Percentiles rank a stretch among this genome's conserved stretches.
Evolutionary conservation across 2,329 filamentous ascomycete species (phyloP).

Genomic region (Aureobasidium lini): DNA sequence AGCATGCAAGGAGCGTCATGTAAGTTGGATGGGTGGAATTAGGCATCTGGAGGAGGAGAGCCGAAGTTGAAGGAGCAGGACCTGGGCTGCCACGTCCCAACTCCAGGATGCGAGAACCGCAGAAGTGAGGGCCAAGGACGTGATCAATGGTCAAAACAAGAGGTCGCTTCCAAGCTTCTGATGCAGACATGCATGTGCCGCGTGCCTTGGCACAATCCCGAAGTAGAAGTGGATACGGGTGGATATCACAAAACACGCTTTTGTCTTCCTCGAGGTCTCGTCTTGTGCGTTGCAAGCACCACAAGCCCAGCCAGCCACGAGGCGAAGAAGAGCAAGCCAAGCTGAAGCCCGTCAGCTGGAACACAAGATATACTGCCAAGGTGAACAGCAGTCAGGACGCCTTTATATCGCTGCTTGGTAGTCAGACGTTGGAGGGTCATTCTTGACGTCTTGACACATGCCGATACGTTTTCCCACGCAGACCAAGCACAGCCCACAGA

Average conservation of each 20-base stretch:
- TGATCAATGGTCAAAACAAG: not conserved
- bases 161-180: slow-evolving; percentile 7
- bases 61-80: not conserved
- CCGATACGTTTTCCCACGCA: not conserved
- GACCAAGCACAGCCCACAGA: slow-evolving; percentile 4
- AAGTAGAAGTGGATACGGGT: slow-evolving; percentile 6
- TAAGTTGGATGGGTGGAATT: slow-evolving; percentile 1
- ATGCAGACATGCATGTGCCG: not conserved
- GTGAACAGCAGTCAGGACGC: not conserved
- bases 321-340: not conserved
- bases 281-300: not conserved
- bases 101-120: not conserved
- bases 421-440: not conserved
- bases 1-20: slow-evolving; percentile 7
- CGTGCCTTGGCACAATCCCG: not conserved
- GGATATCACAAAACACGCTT: not conserved
- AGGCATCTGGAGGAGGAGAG: slow-evolving; percentile 11
- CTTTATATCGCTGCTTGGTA: not conserved
- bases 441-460: not conserved
- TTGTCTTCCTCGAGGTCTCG: not conserved
- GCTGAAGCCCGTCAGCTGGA: not conserved
- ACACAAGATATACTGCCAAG: not conserved
- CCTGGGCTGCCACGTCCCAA: not conserved
- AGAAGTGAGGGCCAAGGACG: not conserved
- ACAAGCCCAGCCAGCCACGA: not conserved